Conservation (phyloP, 345 rosid genomes). For the Geranium brycei region DNA sequence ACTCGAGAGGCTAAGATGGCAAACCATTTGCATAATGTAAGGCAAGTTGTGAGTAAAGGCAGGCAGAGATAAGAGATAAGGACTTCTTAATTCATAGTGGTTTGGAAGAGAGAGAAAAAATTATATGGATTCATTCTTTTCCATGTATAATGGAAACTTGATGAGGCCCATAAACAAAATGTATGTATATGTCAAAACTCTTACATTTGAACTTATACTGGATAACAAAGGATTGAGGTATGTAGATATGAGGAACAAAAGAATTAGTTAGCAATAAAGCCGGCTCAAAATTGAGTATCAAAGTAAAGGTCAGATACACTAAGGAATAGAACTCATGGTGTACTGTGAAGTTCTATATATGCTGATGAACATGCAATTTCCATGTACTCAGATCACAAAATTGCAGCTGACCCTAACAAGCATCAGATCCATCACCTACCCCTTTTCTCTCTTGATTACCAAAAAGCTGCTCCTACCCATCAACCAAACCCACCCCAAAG, state of each 20-base stretch:
- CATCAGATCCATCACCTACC: conserved; percentile 18
- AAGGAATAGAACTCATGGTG: conserved; percentile 23
- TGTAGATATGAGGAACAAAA: conserved; percentile 16
- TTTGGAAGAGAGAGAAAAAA: conserved; percentile 10
- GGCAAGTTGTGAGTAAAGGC: not conserved
- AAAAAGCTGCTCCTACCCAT: conserved; percentile 13
- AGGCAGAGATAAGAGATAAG: not conserved
- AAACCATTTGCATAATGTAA: conserved; percentile 12
- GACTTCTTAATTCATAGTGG: not conserved
- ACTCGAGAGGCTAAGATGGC: conserved; percentile 46
- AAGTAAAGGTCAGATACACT: conserved; percentile 12
- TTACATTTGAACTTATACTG: conserved; percentile 22
- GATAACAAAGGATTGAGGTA: conserved; percentile 6
- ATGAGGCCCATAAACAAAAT: conserved; percentile 9
- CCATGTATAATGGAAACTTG: conserved; percentile 6
- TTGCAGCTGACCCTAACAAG: conserved; percentile 20
- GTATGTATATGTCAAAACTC: conserved; percentile 8
- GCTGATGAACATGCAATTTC: conserved; percentile 21
- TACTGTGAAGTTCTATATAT: conserved; percentile 16
- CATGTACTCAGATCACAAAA: conserved; percentile 19
- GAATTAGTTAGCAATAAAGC: conserved; percentile 24
- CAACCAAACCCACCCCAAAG: conserved; percentile 24
- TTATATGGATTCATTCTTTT: conserved; percentile 12
- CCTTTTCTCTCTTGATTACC: conserved; percentile 11
- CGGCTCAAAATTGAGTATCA: not conserved